Evolutionary conservation across 2,329 filamentous ascomycete genomes (phyloP).

Genomic region (Curvularia hawaiiensis): DNA sequence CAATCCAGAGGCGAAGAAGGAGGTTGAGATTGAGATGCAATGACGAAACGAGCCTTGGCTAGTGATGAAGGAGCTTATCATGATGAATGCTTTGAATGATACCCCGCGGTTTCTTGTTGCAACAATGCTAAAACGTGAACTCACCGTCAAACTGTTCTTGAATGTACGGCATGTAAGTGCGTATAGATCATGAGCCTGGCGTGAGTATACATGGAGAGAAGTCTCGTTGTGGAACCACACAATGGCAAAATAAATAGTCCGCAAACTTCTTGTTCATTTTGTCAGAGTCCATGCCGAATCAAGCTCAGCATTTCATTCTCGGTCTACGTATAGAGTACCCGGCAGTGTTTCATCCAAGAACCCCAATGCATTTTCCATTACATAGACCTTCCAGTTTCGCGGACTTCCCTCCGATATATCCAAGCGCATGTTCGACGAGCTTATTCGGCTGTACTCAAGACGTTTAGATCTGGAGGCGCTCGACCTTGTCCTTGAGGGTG

Average conservation of each 20-base stretch:
- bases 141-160: not conserved
- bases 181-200: not conserved
- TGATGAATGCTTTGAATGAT: conserved; percentile 12
- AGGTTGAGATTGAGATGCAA: conserved; percentile 47
- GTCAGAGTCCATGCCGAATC: conserved; percentile 31
- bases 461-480: conserved; percentile 84
- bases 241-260: not conserved
- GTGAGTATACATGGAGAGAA: not conserved
- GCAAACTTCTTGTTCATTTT: conserved; percentile 3
- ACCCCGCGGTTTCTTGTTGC: conserved; percentile 3
- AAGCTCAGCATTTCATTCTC: conserved; percentile 34
- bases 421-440: not conserved
- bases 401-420: conserved; percentile 1
- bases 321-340: conserved; percentile 25
- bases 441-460: not conserved
- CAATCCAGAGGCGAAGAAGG: conserved; percentile 25
- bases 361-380: conserved; percentile 16
- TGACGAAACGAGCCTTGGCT: conserved; percentile 13
- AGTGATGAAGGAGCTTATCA: conserved; percentile 1
- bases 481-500: conserved; percentile 90
- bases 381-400: conserved; percentile 25
- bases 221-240: not conserved
- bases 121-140: not conserved
- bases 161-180: not conserved
- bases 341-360: conserved; percentile 25